Conservation (phyloP, 2,329 filamentous ascomycete genomes). For the Helicocarpus griseus region DNA sequence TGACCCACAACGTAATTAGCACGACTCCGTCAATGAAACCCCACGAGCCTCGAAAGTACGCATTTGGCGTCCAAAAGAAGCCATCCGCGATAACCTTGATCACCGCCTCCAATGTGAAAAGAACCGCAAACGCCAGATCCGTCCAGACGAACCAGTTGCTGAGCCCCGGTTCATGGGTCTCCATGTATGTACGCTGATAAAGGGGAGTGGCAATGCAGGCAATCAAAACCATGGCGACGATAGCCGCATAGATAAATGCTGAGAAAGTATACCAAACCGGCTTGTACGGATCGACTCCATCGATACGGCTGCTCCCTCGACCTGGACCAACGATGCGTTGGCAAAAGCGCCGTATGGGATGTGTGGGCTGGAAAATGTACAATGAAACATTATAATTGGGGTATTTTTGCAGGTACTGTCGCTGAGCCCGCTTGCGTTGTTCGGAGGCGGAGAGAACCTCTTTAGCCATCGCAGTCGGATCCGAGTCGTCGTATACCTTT, state of each 20-base stretch:
- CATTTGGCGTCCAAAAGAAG: constrained; percentile 93
- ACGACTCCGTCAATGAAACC: constrained; percentile 91
- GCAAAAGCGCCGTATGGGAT: constrained; percentile 70
- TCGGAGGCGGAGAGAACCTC: constrained; percentile 80
- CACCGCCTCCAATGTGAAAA: constrained; percentile 76
- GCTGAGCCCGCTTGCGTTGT: constrained; percentile 74
- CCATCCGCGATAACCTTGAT: constrained; percentile 96
- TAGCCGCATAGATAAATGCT: constrained; percentile 83
- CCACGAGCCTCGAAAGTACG: constrained; percentile 94
- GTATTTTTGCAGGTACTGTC: constrained; percentile 78
- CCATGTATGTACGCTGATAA: constrained; percentile 82
- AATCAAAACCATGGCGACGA: constrained; percentile 94
- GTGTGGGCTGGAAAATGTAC: constrained; percentile 71
- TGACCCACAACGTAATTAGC: constrained; percentile 88
- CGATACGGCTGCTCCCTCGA: constrained; percentile 73
- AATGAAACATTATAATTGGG: constrained; percentile 89
- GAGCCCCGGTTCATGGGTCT: constrained; percentile 47
- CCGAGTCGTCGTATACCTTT: constrained; percentile 64
- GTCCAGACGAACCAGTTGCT: constrained; percentile 93
- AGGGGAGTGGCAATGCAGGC: constrained; percentile 91
- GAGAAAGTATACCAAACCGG: constrained; percentile 89
- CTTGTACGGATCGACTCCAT: constrained; percentile 82
- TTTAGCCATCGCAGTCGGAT: constrained; percentile 79
- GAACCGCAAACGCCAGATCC: constrained; percentile 75
- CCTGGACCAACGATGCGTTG: constrained; percentile 87